These are phyloP conservation scores for Hippophae gyantsensis DNA, from an alignment of 306 rosid genomes.

Conservation along the genomic window DNA sequence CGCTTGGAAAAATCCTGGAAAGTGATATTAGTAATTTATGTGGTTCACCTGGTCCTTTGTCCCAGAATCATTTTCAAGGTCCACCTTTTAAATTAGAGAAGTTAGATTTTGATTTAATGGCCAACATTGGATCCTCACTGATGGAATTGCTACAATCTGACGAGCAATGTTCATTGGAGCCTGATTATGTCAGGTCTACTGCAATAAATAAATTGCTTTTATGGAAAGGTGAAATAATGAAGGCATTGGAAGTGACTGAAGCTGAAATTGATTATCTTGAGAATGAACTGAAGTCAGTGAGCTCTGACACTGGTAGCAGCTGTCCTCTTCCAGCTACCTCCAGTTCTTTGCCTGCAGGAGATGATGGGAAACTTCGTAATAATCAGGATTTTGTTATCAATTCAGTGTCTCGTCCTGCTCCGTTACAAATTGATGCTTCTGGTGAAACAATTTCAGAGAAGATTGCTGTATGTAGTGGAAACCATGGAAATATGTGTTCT, in stretches of 20 bases:
- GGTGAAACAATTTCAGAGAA: slow-evolving; percentile 33
- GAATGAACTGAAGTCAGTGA: slow-evolving; percentile 62
- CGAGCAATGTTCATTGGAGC: slow-evolving; percentile 45
- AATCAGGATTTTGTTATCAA: slow-evolving; percentile 30
- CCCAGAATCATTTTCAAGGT: slow-evolving; percentile 37
- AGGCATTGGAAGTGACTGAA: slow-evolving; percentile 78
- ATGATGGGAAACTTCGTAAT: slow-evolving; percentile 27
- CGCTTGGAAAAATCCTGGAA: slow-evolving; percentile 47
- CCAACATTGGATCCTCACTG: slow-evolving; percentile 48
- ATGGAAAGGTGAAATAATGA: slow-evolving; percentile 79
- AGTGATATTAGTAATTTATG: slow-evolving; percentile 42
- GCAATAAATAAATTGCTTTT: slow-evolving; percentile 64
- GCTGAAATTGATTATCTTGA: slow-evolving; percentile 86
- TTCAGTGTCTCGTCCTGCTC: slow-evolving; percentile 34
- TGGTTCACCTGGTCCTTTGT: slow-evolving; percentile 39
- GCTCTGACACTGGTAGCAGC: slow-evolving; percentile 32
- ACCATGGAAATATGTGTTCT: slow-evolving; percentile 25
- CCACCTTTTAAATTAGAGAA: slow-evolving; percentile 57
- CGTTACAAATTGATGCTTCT: slow-evolving; percentile 36
- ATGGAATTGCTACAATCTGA: slow-evolving; percentile 57
- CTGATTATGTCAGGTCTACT: slow-evolving; percentile 39
- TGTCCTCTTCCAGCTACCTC: slow-evolving; percentile 36
- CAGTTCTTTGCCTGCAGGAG: slow-evolving; percentile 32
- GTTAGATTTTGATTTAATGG: slow-evolving; percentile 42
- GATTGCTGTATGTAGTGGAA: slow-evolving; percentile 31